phyloP scores from a whole-genome alignment of 2,329 filamentous ascomycete species.

The Pseudohalonectria lignicola region DNA sequence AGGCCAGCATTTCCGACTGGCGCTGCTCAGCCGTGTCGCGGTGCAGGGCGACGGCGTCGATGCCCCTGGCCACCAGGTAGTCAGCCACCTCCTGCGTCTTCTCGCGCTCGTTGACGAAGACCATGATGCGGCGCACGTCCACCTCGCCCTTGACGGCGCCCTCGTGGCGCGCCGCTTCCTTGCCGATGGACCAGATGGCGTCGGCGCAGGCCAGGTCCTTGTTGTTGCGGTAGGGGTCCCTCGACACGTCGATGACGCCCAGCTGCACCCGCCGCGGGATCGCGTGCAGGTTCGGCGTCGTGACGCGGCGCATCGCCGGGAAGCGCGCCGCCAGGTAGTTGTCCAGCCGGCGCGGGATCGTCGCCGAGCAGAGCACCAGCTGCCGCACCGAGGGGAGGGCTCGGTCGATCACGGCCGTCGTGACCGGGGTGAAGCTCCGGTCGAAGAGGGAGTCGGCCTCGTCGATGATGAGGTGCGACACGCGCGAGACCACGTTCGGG shows the following conservation, averaged over 20 bases:
- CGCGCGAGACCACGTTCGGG: constrained; percentile 85
- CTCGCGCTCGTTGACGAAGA: constrained; percentile 15
- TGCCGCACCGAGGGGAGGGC: constrained; percentile 72
- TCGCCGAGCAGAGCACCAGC: constrained; percentile 88
- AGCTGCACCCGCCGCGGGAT: constrained; percentile 92
- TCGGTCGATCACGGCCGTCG: constrained; percentile 72
- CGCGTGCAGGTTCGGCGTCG: constrained; percentile 90
- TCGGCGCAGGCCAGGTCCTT: constrained; percentile 90
- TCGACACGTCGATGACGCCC: constrained; percentile 82
- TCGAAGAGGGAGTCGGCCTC: constrained; percentile 96
- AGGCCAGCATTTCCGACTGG: constrained; percentile 63
- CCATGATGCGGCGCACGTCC: constrained; percentile 62
- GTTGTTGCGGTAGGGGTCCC: constrained; percentile 88
- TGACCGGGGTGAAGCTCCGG: constrained; percentile 79
- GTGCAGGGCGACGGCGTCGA: constrained; percentile 77
- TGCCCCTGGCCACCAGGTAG: constrained; percentile 74
- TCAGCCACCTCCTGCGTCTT: constrained; percentile 63
- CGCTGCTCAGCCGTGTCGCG: constrained; percentile 73
- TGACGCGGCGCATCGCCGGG: constrained; percentile 73
- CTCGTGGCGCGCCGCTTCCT: constrained; percentile 53
- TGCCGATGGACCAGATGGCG: constrained; percentile 86
- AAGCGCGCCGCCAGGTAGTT: constrained; percentile 71
- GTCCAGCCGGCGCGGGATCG: constrained; percentile 84
- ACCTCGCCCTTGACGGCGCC: constrained; percentile 41
- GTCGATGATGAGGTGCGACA: constrained; percentile 80